A percentile compares a stretch with the other conserved stretches of the same genome.
Conservation (phyloP, 169 alveolate genomes). For the Plasmodium yoelii region DNA sequence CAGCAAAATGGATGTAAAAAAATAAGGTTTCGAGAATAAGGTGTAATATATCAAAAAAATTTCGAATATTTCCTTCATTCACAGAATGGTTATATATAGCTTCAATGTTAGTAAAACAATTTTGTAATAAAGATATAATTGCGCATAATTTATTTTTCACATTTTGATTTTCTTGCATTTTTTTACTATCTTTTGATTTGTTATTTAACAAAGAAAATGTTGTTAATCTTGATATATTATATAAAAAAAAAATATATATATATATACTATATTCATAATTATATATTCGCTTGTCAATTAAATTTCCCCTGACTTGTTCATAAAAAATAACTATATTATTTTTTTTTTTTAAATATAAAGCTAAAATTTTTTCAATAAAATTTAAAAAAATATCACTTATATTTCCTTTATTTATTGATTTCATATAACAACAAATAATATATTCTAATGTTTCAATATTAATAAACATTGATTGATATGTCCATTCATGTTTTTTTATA, state of each 20-base stretch:
- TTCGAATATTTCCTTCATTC: neutral
- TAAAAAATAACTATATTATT: slow-evolving; percentile 12
- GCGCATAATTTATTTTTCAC: neutral
- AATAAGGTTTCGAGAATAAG: slow-evolving; percentile 13
- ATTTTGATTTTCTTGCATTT: neutral
- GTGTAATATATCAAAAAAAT: slow-evolving; percentile 33
- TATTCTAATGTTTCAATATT: slow-evolving; percentile 69
- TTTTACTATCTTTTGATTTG: neutral
- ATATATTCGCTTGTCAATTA: neutral
- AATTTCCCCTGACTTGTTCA: slow-evolving; percentile 12
- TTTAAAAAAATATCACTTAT: slow-evolving; percentile 19
- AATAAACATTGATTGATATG: neutral
- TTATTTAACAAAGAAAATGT: slow-evolving; percentile 26
- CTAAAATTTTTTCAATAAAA: slow-evolving; percentile 8
- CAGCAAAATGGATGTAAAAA: slow-evolving; percentile 28
- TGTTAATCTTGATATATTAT: slow-evolving; percentile 40
- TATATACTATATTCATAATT: slow-evolving; percentile 11
- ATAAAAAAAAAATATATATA: slow-evolving; percentile 27
- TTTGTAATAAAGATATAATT: slow-evolving; percentile 8
- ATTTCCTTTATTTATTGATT: slow-evolving; percentile 21
- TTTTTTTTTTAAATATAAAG: slow-evolving; percentile 14
- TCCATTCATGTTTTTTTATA: neutral
- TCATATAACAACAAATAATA: slow-evolving; percentile 30
- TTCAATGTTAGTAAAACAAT: slow-evolving; percentile 24
- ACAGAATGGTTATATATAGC: neutral